Base-by-base conservation (phyloP, 228 moss, liverwort and hornwort genomes). In the Sphagnum fallax region DNA sequence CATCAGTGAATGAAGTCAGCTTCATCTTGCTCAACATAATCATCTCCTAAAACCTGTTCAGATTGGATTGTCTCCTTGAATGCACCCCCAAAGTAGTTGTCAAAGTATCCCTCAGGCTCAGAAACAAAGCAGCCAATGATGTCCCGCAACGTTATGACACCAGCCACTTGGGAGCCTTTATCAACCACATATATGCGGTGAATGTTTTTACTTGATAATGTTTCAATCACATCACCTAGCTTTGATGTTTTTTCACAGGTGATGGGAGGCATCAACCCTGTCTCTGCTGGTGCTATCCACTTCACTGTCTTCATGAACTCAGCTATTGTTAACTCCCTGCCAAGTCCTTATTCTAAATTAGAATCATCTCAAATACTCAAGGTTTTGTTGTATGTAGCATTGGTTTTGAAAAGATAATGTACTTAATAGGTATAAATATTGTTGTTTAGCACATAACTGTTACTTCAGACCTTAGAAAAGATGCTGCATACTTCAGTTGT, bases 91-190 rank as follows among this genome's bases (percentile, higher is more conserved):
- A 94, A 94, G 76, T 91, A 91, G 12, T 73, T 69, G 65, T 83
- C 81, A 14, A 91, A 94, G 66, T 88, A 91, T n/a, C 80, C 86
- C 5, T 72, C 69, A 0, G 91, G 88, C 51, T 95, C 90, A 0
- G 84, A 87, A 10, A 92, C 96, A 50, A 96, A 96, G 67, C 87
- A 87, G 10, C 86, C 83, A n/a, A 95, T 88, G 60, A 92, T 92
- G 53, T 95, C 95, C 4, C 95, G 89, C 52, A 95, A 61, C 0
- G 92, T 92, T 52, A 96, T 79, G 49, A 92, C 91, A 5, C 96
- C 96, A 5, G 55, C 1, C 0, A 96, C 58, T 0, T 71, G 65
- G 6, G 48, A 60, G 8, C 70, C 68, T 16, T 84, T 76, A 53
- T 87, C 83, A 4, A 92, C 88, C 16, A 96, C 68, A 9, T 91